Percentiles rank a stretch among this genome's conserved stretches.
phyloP scores from a whole-genome alignment of 2,329 filamentous ascomycete genomes.

The Periconia sp. region DNA sequence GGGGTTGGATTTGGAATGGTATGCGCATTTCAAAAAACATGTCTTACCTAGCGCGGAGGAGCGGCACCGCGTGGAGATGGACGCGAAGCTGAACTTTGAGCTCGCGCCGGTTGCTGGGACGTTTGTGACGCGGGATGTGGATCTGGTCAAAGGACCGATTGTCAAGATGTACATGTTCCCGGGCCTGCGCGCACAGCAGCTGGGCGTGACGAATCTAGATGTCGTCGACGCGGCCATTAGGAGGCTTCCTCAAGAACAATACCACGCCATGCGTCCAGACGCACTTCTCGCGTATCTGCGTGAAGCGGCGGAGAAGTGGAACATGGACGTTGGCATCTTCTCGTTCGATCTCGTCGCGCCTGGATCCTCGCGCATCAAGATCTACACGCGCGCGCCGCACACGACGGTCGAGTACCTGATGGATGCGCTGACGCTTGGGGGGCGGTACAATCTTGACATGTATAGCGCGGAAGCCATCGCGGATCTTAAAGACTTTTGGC shows the following conservation, averaged over 20 bases:
- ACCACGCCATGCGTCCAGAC: background rate
- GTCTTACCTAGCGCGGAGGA: conserved; percentile 9
- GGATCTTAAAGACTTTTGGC: conserved; percentile 13
- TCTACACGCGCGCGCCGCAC: conserved; percentile 13
- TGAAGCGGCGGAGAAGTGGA: conserved; percentile 4
- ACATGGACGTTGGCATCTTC: conserved; percentile 10
- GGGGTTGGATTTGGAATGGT: conserved; percentile 15
- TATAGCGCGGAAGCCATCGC: conserved; percentile 12
- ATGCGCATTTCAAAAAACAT: conserved; percentile 7
- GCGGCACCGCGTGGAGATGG: conserved; percentile 5
- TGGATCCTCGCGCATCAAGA: conserved; percentile 11
- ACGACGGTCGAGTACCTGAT: conserved; percentile 13
- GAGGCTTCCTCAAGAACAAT: conserved; percentile 2
- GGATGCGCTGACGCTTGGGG: conserved; percentile 13
- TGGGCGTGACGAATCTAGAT: conserved; percentile 9
- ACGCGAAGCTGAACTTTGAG: conserved; percentile 10
- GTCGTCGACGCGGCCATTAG: conserved; percentile 9
- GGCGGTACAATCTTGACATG: conserved; percentile 10
- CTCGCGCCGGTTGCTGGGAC: conserved; percentile 14
- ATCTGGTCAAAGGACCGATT: conserved; percentile 7
- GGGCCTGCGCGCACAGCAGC: conserved; percentile 10
- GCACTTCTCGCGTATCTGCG: conserved; percentile 3
- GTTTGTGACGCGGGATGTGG: conserved; percentile 13
- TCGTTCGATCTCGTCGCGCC: conserved; percentile 13
- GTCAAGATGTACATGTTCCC: conserved; percentile 14